These are phyloP conservation scores for Hirschioporus abietinus DNA, from an alignment of 768 basidiomycete species.

Conservation along the genomic window DNA sequence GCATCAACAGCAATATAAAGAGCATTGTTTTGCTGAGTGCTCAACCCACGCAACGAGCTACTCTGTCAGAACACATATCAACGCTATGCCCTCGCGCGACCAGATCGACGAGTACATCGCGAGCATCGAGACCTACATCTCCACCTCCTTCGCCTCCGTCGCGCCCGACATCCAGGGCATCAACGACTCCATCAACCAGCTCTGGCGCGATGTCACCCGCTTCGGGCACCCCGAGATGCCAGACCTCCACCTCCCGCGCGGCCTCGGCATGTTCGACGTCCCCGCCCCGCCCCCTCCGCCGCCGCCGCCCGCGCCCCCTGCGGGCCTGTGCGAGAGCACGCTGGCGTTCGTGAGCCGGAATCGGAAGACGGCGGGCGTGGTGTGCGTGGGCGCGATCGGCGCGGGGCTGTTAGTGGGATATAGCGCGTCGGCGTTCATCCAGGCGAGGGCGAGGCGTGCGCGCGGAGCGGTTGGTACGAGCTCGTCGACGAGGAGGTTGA, in stretches of 20 bases:
- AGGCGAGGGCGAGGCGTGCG: constrained; percentile 8
- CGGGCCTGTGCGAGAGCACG: constrained; percentile 40
- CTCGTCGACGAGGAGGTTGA: constrained; percentile 33
- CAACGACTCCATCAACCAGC: constrained; percentile 57
- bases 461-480: constrained; percentile 14
- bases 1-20: background rate
- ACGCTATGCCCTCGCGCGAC: constrained; percentile 41
- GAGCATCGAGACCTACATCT: constrained; percentile 58
- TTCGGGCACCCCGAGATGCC: constrained; percentile 59
- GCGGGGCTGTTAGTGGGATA: constrained; percentile 60
- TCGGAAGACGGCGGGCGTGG: constrained; percentile 54
- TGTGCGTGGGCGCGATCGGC: constrained; percentile 55
- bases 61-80: no score
- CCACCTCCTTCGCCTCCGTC: constrained; percentile 48
- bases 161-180: constrained; percentile 58
- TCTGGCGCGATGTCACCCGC: constrained; percentile 77
- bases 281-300: constrained; percentile 55
- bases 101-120: constrained; percentile 68
- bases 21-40: background rate
- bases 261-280: constrained; percentile 67
- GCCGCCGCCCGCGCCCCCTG: constrained; percentile 41
- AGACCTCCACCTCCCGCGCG: constrained; percentile 50
- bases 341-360: constrained; percentile 50
- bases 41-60: background rate
- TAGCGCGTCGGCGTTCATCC: constrained; percentile 21